Evolutionary conservation across 2,329 filamentous ascomycete genomes (phyloP).

Genomic region (Allantophomopsis cytisporea): DNA sequence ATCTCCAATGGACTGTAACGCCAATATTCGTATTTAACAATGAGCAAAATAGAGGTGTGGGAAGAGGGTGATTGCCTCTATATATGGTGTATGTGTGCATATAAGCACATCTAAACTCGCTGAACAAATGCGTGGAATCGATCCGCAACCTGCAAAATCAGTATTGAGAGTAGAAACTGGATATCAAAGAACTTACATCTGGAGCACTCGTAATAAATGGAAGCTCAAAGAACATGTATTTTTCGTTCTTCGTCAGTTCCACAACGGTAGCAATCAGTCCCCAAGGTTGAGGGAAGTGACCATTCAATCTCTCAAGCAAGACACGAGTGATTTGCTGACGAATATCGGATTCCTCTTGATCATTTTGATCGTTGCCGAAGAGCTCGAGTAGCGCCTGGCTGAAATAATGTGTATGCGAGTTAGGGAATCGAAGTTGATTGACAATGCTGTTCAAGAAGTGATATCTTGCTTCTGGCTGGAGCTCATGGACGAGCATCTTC

Average conservation of each 20-base stretch:
- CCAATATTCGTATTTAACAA: too few species aligned
- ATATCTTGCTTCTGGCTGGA: conserved; percentile 69
- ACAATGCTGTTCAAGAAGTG: conserved; percentile 73
- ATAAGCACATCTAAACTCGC: conserved; percentile 2
- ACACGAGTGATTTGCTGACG: conserved; percentile 86
- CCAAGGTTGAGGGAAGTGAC: conserved; percentile 91
- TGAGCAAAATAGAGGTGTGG: too few species aligned
- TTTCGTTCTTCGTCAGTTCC: conserved; percentile 84
- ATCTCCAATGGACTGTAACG: conserved; percentile 5
- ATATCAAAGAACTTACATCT: conserved; percentile 44
- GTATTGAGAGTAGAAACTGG: neutral
- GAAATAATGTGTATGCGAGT: conserved; percentile 85
- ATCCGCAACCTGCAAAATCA: conserved; percentile 14
- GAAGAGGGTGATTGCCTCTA: too few species aligned
- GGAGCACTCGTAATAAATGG: conserved; percentile 83
- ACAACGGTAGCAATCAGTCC: conserved; percentile 78
- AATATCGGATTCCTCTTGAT: conserved; percentile 67
- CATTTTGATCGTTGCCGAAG: conserved; percentile 62
- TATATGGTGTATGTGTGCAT: too few species aligned
- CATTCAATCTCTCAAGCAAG: conserved; percentile 74
- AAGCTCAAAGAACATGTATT: conserved; percentile 83
- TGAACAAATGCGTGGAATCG: conserved; percentile 16
- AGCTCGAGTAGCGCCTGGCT: conserved; percentile 73
- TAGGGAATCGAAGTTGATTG: conserved; percentile 86
- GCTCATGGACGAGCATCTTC: conserved; percentile 61